Conservation (phyloP, 257 asterid species). For the Solanum paucissectum region DNA sequence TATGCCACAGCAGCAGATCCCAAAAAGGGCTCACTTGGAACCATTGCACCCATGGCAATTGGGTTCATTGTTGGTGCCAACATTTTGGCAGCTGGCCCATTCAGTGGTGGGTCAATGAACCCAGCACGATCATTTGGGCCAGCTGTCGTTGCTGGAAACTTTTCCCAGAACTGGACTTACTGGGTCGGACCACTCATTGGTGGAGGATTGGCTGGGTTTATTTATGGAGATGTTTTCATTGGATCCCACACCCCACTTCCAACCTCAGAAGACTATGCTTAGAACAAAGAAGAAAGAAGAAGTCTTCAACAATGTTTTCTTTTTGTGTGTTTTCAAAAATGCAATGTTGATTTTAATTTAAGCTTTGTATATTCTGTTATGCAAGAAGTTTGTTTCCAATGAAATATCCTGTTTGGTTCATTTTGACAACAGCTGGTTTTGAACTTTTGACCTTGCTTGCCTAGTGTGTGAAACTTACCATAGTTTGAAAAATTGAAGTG, state of each 20-base stretch:
- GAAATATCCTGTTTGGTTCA: background rate
- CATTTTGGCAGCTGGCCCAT: constrained; percentile 71
- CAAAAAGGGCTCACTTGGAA: constrained; percentile 57
- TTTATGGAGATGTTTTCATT: constrained; percentile 48
- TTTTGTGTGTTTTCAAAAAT: background rate
- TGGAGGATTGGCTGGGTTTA: constrained; percentile 65
- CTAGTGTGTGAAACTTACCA: rapidly evolving
- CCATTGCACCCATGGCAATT: constrained; percentile 63
- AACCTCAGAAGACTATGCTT: constrained; percentile 27
- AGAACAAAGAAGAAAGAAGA: background rate
- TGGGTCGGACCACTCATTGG: constrained; percentile 83
- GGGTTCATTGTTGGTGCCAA: constrained; percentile 76
- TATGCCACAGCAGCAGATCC: constrained; percentile 84
- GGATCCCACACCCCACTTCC: constrained; percentile 28
- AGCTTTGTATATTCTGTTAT: background rate
- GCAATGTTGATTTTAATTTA: background rate
- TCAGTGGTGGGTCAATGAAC: constrained; percentile 76
- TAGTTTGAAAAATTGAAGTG: background rate
- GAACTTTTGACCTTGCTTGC: background rate
- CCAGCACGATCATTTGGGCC: constrained; percentile 85
- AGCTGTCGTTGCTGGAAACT: constrained; percentile 47
- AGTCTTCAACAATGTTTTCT: background rate
- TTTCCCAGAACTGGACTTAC: constrained; percentile 46
- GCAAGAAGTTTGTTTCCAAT: background rate
- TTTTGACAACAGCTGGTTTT: background rate